Base-by-base conservation (phyloP, 345 rosid species). In the Linum trigynum region DNA sequence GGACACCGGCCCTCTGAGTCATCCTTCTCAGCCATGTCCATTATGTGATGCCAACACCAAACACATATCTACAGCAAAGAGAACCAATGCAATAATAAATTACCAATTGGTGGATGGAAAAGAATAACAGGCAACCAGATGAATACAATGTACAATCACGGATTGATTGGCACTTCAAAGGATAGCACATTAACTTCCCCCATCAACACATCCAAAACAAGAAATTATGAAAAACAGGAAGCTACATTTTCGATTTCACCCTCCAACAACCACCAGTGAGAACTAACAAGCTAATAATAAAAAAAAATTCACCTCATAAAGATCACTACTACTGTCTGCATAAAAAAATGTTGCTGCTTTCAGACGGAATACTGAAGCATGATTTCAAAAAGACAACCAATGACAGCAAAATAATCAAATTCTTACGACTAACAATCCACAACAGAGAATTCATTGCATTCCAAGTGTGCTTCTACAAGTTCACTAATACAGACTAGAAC, bases 21-120 rank as follows among this genome's bases (percentile, higher is more conserved):
- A 79, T 86, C 91, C 83, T 89, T 92, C 80, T 89, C 98, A 53
- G 98, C 96, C 96, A 92, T 89, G 63, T 92, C 91, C 89, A 86
- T 84, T 38, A 92, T 78, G 60, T 89, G 96, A 78, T 89, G 89
- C 98, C 98, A 92, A 65, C 98, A 92, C 96, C 98, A 92, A 63
- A 92, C 92, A 78, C 98, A 92, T 62, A 92, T 80, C 98, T 92
- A 74, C 56, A 70, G 64, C 14, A 10, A 59, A 51, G 53, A 42
- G 14, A 43, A 39, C 3, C 65, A 62, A 12, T 14, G 5, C 7
- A 3, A 14, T n/a, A 57, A 57, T 39, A 62, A 11, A 14, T 10
- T 14, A 11, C 7, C 11, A 5, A 39, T 40, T 14, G 17, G 8
- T 7, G 8, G 42, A 39, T n/a, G 16, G 12, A 41, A 39, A 39